Conservation (phyloP, 305 asterid species). For the Petunia hybrid region DNA sequence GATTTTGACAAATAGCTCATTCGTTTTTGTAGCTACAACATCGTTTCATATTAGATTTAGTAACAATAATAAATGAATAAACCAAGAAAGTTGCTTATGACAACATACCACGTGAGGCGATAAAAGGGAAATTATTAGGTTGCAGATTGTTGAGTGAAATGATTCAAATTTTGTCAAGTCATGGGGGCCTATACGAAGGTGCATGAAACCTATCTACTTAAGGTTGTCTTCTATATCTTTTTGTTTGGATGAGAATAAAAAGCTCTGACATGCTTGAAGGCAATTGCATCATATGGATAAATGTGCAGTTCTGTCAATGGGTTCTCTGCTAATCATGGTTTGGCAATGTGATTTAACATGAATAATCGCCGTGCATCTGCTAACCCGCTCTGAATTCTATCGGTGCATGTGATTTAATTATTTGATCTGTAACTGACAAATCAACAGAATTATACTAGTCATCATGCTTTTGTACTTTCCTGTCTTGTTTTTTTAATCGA, state of each 20-base stretch:
- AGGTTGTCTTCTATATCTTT: not conserved
- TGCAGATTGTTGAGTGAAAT: not conserved
- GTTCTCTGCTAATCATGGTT: not conserved
- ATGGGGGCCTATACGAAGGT: not conserved
- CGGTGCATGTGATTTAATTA: not conserved
- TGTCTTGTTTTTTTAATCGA: slow-evolving; percentile 5
- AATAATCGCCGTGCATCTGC: slow-evolving; percentile 2
- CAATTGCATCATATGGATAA: not conserved
- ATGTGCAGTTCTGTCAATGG: not conserved
- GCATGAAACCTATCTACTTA: not conserved
- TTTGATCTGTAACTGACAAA: not conserved
- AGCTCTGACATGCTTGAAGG: slow-evolving; percentile 6
- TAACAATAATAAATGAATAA: not conserved
- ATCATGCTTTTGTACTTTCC: not conserved
- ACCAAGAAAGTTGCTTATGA: not conserved
- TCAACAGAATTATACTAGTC: not conserved
- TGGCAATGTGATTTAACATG: slow-evolving; percentile 8
- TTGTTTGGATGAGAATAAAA: slow-evolving; percentile 12
- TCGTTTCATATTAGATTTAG: slow-evolving; percentile 2
- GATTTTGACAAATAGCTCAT: slow-evolving; percentile 16
- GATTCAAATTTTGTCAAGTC: not conserved
- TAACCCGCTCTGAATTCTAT: slow-evolving; percentile 6
- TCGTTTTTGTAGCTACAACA: not conserved
- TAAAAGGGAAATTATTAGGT: not conserved
- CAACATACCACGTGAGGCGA: not conserved